phyloP scores from a whole-genome alignment of 1,139 yeast species.

The Suhomyces guaymorum region DNA sequence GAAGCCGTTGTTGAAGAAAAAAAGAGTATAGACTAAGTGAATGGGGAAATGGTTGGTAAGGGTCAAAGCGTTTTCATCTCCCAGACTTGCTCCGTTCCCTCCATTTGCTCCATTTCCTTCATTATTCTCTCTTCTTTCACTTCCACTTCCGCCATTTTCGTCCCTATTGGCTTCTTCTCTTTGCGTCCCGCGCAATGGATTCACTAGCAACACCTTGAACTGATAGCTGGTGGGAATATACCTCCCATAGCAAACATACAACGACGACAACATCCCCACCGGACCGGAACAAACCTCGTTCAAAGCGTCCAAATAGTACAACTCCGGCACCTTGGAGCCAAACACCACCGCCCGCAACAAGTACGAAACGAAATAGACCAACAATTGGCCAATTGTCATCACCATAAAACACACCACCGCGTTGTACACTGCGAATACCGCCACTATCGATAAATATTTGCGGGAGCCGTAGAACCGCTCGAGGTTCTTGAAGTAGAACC shows the following conservation, averaged over 20 bases:
- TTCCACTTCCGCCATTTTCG: too few species aligned
- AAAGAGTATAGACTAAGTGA: slow-evolving; percentile 51
- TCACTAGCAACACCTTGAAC: slow-evolving; percentile 48
- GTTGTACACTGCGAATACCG: slow-evolving; percentile 38
- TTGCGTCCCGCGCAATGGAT: slow-evolving; percentile 18
- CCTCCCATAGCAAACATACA: slow-evolving; percentile 57
- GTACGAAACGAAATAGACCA: slow-evolving; percentile 33
- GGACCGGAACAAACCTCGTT: slow-evolving; percentile 59
- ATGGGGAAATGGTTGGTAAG: slow-evolving; percentile 61
- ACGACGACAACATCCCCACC: slow-evolving; percentile 57
- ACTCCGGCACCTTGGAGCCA: slow-evolving; percentile 1
- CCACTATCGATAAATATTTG: slow-evolving; percentile 48
- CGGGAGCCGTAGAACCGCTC: slow-evolving; percentile 68
- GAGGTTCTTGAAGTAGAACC: slow-evolving; percentile 61
- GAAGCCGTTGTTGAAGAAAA: slow-evolving; percentile 57
- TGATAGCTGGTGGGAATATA: slow-evolving; percentile 62
- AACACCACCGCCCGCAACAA: slow-evolving; percentile 16
- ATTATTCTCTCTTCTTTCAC: too few species aligned
- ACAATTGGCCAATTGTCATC: slow-evolving; percentile 42
- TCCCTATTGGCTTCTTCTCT: too few species aligned
- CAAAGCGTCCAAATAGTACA: slow-evolving; percentile 32
- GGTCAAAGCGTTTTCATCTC: slow-evolving; percentile 36
- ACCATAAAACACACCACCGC: slow-evolving; percentile 33
- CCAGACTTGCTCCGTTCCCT: too few species aligned
- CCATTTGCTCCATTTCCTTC: too few species aligned